These are phyloP conservation scores for Kernera saxatilis DNA, from an alignment of 345 rosid genomes.

Conservation along the genomic window DNA sequence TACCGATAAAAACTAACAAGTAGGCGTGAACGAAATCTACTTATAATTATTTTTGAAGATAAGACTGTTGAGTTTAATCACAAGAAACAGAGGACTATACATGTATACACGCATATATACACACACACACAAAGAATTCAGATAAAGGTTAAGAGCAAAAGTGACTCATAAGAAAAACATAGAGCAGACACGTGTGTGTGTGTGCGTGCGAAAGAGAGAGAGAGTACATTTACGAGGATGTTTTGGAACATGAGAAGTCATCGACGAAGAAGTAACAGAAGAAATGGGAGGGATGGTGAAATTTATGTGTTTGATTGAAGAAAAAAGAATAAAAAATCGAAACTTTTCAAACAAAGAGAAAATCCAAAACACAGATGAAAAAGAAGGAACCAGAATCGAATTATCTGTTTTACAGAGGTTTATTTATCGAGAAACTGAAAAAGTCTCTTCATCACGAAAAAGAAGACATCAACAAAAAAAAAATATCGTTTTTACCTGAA, in stretches of 20 bases:
- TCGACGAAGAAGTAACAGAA: neutral
- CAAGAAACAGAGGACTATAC: constrained; percentile 18
- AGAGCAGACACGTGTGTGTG: constrained; percentile 11
- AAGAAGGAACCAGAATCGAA: neutral
- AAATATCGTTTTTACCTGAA: neutral
- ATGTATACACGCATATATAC: neutral
- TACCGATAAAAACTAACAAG: constrained; percentile 27
- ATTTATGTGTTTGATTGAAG: neutral
- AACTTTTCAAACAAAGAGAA: neutral
- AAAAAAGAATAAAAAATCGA: neutral
- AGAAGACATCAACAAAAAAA: constrained; percentile 4
- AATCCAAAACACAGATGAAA: constrained; percentile 1
- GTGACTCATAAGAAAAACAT: constrained; percentile 14
- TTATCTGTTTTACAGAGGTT: neutral
- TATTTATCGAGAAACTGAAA: neutral
- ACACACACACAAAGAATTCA: neutral
- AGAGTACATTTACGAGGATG: constrained; percentile 19
- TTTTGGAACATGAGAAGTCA: constrained; percentile 21
- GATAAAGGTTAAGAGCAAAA: constrained; percentile 19
- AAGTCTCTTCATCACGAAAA: neutral
- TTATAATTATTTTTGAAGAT: neutral
- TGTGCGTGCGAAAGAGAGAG: neutral
- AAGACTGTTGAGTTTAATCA: constrained; percentile 17
- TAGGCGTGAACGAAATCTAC: neutral
- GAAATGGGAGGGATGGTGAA: neutral